Base-by-base conservation (phyloP, 2,329 filamentous ascomycete genomes). In the Sporothrix euskadiensis region DNA sequence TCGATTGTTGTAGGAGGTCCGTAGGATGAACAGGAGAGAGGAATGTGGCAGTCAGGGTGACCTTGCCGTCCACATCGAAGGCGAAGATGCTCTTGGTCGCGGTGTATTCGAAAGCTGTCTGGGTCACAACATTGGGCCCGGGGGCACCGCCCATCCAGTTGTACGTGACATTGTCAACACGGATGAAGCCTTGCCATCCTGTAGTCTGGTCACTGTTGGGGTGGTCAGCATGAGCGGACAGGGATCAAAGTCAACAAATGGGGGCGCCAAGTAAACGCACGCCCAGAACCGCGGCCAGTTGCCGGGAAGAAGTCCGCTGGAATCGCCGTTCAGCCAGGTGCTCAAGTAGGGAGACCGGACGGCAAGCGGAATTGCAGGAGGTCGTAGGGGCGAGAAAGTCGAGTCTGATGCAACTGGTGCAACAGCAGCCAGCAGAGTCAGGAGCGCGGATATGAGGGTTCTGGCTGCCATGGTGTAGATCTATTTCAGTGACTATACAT, bases 331-430 rank as follows among this genome's bases (percentile, higher is more conserved):
- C 57, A 91, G 84, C 90, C 91, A 93, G 16, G 89, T 88, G 79
- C 88, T 93, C 19, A 94, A 81, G 77, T 94, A 95, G 0, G 92
- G 92, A 10, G 89, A 91, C 75, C 88, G 89, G 61, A 94, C 92
- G 59, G 91, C 91, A 47, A 95, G 81, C 14, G 92, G 92, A 19
- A 81, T 78, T 2, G 80, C 78, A 10, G 81, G 81, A 5, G 81
- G 80, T n/a, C 76, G 77, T 2, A 80, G 75, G 1, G 80, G 81
- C 1, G 71, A 77, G 66, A 81, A 81, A 10, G 75, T 78, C 1
- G 80, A 76, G 8, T 65, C 59, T 7, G 73, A 73, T 22, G 65
- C n/a, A 6, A 22, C 69, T 12, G 54, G 56, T 0, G 22, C 14
- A 10, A 69, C 19, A 41, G 54, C 54, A 32, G 44, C 39, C 57